Evolutionary conservation across 306 rosid genomes (phyloP), one percentile per base, ranked within the genome.

Genomic region (Vigna unguiculata): DNA sequence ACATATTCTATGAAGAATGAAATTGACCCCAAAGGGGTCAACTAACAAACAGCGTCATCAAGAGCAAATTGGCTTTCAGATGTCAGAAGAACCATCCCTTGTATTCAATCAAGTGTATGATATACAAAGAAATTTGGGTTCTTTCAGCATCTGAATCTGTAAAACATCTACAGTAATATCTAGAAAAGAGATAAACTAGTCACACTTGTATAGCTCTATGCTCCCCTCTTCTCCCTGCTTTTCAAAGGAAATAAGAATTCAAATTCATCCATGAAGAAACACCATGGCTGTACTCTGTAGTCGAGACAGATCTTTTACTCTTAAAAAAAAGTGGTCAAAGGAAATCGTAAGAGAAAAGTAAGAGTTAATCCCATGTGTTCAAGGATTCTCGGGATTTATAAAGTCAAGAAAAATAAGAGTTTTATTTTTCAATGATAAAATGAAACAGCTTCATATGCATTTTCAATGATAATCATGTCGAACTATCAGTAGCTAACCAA

Each of bases 1-100:
- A 77, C 40, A 43, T 62, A 55, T 76, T 60, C 46, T 73, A 49
- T 64, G 68, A 84, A 78, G 59, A 71, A 68, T 66, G 77, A 80
- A 86, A 80, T 19, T 72, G 59, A 78, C 83, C 80, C 83, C 85
- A 32, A 87, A 84, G 86, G 88, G 88, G 22, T 80, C 80, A 72
- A 55, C 82, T 82, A 74, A 83, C 76, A 47, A 76, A 68, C 80
- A 58, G 19, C 64, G 47, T 63, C 74, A 66, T 77, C 60, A 72
- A 68, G 73, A 57, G 70, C 77, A 79, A 82, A n/a, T 73, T 68
- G 68, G 78, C 64, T 40, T 74, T 76, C 70, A 82, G 88, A 83
- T 75, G 82, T 72, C 78, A 78, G 73, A 84, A 75, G 88, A 81
- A 81, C 82, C 83, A 20, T 72, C 43, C 32, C 57, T 75, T 72